These are phyloP conservation scores for Ophiognomonia clavigignenti-juglandacearum DNA, from an alignment of 2,329 filamentous ascomycete species.

Conservation along the genomic window DNA sequence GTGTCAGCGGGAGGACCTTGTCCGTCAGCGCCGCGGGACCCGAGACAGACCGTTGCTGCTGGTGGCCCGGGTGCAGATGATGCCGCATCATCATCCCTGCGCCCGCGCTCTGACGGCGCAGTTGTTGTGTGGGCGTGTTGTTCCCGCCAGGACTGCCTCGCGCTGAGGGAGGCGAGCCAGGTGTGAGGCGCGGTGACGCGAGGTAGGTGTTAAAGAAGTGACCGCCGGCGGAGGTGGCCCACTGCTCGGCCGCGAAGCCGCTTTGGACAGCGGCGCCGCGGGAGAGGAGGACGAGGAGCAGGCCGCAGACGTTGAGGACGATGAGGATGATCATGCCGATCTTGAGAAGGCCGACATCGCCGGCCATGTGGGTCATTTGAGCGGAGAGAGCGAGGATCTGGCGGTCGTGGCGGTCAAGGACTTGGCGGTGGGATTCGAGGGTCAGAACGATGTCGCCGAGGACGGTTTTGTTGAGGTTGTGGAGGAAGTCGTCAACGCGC, in stretches of 20 bases:
- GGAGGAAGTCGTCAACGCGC: conserved; percentile 78
- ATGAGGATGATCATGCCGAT: conserved; percentile 91
- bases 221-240: conserved; percentile 8
- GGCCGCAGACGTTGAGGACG: conserved; percentile 77
- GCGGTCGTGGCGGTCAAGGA: conserved; percentile 73
- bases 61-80: too few relatives aligned
- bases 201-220: conserved; percentile 15
- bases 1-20: conserved; percentile 29
- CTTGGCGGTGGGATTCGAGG: conserved; percentile 81
- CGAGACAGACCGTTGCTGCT: neutral
- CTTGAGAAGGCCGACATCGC: conserved; percentile 83
- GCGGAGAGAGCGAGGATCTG: conserved; percentile 79
- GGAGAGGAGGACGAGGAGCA: conserved; percentile 82
- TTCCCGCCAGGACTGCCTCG: neutral
- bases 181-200: conserved; percentile 9
- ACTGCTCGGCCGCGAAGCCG: conserved; percentile 6
- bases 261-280: conserved; percentile 37
- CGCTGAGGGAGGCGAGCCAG: conserved; percentile 8
- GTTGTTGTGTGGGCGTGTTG: conserved; percentile 1
- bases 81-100: too few relatives aligned
- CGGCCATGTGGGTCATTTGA: conserved; percentile 82
- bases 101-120: too few relatives aligned
- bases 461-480: conserved; percentile 82
- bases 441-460: conserved; percentile 86
- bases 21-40: conserved; percentile 19